Evolutionary conservation across 139 green algal genomes (phyloP).

Genomic region (Zygnema cylindricum): DNA sequence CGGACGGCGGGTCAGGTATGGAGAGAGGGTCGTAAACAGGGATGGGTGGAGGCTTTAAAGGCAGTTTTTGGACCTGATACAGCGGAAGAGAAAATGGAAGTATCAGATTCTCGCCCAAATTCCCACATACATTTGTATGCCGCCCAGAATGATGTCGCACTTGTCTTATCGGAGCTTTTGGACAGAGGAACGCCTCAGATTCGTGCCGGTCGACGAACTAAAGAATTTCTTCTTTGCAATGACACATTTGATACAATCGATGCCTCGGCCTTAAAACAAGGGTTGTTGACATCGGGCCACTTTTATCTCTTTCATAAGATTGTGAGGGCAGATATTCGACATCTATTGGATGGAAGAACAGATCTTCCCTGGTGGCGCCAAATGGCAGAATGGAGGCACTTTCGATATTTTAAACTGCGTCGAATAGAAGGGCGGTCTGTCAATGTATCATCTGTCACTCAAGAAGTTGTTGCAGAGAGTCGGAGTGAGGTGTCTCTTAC

Average conservation of each 20-base stretch:
- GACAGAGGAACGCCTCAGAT: conserved; percentile 29
- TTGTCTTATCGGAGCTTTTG: conserved; percentile 42
- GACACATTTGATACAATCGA: conserved; percentile 15
- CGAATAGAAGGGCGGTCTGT: background rate
- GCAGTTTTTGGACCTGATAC: conserved; percentile 8
- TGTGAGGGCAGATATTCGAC: conserved; percentile 15
- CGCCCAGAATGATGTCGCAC: conserved; percentile 32
- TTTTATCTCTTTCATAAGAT: conserved; percentile 47
- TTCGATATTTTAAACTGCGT: background rate
- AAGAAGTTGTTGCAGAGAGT: background rate
- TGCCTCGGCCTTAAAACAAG: background rate
- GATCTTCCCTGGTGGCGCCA: conserved; percentile 17
- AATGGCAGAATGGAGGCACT: background rate
- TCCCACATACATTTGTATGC: conserved; percentile 29
- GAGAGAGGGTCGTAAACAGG: conserved; percentile 23
- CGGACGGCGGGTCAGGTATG: background rate
- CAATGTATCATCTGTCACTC: background rate
- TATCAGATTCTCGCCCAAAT: conserved; percentile 3
- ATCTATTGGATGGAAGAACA: background rate
- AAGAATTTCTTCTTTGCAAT: conserved; percentile 30
- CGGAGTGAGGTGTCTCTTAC: background rate
- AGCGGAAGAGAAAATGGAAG: background rate
- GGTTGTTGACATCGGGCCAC: conserved; percentile 17
- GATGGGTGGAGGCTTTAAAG: conserved; percentile 22
- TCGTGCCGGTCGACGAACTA: conserved; percentile 1